phyloP scores from a whole-genome alignment of 176 grass and related monocot species.

The Carex littledalei region DNA sequence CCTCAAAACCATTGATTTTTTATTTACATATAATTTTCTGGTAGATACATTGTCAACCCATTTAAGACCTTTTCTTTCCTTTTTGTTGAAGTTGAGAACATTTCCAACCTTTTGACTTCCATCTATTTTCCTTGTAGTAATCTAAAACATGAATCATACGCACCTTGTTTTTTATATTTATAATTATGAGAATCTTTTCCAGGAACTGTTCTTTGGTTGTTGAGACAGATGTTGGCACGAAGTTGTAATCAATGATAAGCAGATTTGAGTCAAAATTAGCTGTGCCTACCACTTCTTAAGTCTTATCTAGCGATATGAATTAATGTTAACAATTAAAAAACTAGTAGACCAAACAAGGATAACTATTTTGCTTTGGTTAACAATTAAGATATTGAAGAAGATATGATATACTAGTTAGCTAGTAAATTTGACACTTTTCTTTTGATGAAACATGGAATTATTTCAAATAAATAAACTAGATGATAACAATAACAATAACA shows the following conservation, averaged over 20 bases:
- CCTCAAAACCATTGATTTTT: not conserved
- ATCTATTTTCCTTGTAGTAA: not conserved
- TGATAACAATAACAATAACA: too few species aligned
- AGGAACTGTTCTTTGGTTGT: not conserved
- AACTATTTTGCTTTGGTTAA: not conserved
- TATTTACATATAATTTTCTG: not conserved
- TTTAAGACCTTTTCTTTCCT: not conserved
- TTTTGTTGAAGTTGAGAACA: not conserved
- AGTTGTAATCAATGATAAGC: not conserved
- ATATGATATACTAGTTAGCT: not conserved
- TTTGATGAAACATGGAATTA: not conserved
- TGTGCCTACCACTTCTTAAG: not conserved
- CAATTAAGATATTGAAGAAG: not conserved
- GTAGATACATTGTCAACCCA: not conserved
- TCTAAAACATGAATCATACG: not conserved
- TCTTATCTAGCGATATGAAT: not conserved
- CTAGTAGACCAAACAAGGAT: not conserved
- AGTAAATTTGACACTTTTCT: not conserved
- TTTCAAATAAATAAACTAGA: not conserved
- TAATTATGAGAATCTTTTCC: not conserved
- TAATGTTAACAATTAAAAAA: not conserved
- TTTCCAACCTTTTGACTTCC: not conserved
- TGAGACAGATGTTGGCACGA: slow-evolving; percentile 9
- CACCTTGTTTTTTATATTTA: not conserved
- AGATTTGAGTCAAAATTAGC: not conserved